Evolutionary conservation across 371 early-diverging fungal species (phyloP).

Genomic region (Rhizopus microsporus): DNA sequence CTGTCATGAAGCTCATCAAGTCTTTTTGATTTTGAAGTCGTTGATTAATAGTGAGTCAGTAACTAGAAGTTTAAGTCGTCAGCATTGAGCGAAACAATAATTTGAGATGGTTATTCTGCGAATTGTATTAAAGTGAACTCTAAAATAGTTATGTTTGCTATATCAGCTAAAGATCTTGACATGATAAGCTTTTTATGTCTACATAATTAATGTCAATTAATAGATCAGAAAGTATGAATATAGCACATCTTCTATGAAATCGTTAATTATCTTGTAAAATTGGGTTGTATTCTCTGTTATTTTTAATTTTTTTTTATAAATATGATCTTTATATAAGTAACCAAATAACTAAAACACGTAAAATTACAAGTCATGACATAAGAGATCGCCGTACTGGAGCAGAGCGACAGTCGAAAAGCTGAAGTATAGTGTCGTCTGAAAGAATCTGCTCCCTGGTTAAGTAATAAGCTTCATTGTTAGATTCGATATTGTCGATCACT

Average conservation of each 20-base stretch:
- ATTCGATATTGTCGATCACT: slow-evolving; percentile 11
- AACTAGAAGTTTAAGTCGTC: too few species aligned
- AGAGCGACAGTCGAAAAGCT: slow-evolving; percentile 10
- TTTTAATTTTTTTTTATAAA: slow-evolving; percentile 7
- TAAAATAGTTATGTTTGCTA: too few species aligned
- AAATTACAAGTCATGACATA: slow-evolving; percentile 11
- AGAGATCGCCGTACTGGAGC: slow-evolving; percentile 9
- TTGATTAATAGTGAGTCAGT: too few species aligned
- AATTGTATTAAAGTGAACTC: too few species aligned
- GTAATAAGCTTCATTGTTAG: slow-evolving; percentile 3
- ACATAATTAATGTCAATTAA: slow-evolving; percentile 4
- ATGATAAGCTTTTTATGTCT: slow-evolving; percentile 8
- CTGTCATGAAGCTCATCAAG: too few species aligned
- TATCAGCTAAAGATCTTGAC: too few species aligned
- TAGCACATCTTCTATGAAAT: slow-evolving; percentile 5
- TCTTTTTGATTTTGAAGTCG: too few species aligned
- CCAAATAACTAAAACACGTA: slow-evolving; percentile 7
- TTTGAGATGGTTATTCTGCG: too few species aligned
- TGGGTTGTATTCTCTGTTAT: slow-evolving; percentile 4
- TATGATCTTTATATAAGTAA: slow-evolving; percentile 8
- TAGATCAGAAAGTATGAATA: too few species aligned
- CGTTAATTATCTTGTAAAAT: too few species aligned
- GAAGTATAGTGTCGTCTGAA: slow-evolving; percentile 6
- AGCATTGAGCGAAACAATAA: too few species aligned
- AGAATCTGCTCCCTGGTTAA: slow-evolving; percentile 10